Percentiles rank a stretch among this genome's conserved stretches.
phyloP scores from a whole-genome alignment of 1,284 basidiomycete species.

The Phylloboletellus chloephorus region DNA sequence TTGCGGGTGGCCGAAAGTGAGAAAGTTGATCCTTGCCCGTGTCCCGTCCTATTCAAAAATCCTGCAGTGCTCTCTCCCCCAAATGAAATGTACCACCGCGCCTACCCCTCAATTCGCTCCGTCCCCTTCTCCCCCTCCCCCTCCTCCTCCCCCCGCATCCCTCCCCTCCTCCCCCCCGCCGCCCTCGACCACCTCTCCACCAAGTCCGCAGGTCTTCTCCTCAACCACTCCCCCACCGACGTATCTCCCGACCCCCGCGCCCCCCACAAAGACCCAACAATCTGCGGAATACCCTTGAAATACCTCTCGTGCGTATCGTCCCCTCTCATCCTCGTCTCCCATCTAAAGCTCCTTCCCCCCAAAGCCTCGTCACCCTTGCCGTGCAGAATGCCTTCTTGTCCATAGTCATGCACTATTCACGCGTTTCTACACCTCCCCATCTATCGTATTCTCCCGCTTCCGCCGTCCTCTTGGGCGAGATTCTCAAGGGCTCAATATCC shows the following conservation, averaged over 20 bases:
- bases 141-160: conserved; percentile 32
- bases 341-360: conserved; percentile 4
- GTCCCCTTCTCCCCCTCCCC: conserved; percentile 28
- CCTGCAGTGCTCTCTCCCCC: conserved; percentile 30
- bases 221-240: conserved; percentile 31
- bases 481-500: conserved; percentile 90
- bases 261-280: conserved; percentile 31
- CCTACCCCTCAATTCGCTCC: conserved; percentile 37
- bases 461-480: conserved; percentile 90
- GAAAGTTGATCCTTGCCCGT: conserved; percentile 2
- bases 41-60: conserved; percentile 13
- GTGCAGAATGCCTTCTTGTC: conserved; percentile 95
- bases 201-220: conserved; percentile 31
- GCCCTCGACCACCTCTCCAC: conserved; percentile 27
- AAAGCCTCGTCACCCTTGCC: conserved; percentile 87
- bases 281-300: conserved; percentile 58
- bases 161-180: conserved; percentile 35
- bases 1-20: too few species aligned
- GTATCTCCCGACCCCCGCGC: conserved; percentile 23
- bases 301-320: conserved; percentile 52
- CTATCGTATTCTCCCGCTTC: conserved; percentile 87
- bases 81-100: conserved; percentile 40
- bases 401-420: conserved; percentile 95
- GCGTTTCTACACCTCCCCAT: conserved; percentile 72
- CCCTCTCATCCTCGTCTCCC: background rate